phyloP scores from a whole-genome alignment of 176 grass and related monocot species.

The Hsuehochloa calcarea region DNA sequence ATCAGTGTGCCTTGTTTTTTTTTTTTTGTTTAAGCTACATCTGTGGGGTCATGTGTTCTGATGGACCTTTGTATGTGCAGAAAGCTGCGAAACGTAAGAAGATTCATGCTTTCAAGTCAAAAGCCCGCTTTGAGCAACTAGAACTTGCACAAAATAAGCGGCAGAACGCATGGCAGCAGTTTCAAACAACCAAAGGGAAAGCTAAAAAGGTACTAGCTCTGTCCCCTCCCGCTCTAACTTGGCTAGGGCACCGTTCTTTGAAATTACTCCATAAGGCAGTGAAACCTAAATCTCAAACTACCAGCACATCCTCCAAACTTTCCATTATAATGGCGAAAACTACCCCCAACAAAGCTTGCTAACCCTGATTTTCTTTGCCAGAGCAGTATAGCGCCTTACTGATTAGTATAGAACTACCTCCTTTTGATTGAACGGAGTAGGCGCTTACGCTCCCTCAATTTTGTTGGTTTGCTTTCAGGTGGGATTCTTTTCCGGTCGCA shows the following conservation, averaged over 20 bases:
- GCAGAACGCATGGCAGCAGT: slow-evolving; percentile 97
- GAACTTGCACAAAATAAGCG: slow-evolving; percentile 92
- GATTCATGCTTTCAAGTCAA: slow-evolving; percentile 98
- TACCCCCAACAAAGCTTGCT: background rate
- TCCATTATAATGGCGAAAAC: background rate
- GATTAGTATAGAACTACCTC: background rate
- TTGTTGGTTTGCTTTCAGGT: slow-evolving; percentile 47
- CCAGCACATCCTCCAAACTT: background rate
- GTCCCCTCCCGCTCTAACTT: background rate
- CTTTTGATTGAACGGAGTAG: background rate
- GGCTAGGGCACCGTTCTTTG: background rate
- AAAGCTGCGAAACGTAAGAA: slow-evolving; percentile 95
- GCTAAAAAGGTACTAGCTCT: slow-evolving; percentile 72
- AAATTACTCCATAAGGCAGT: background rate
- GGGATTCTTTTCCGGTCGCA: slow-evolving; percentile 88
- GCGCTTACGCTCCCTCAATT: background rate
- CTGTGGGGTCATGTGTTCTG: slow-evolving; percentile 24
- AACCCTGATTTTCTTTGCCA: background rate
- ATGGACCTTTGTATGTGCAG: slow-evolving; percentile 47
- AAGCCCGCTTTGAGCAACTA: slow-evolving; percentile 80
- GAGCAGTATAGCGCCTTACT: background rate
- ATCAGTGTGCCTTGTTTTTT: background rate
- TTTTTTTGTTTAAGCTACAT: background rate
- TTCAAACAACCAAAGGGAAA: slow-evolving; percentile 93
- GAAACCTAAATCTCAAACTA: slow-evolving; percentile 12